Base-by-base conservation (phyloP, 2,329 filamentous ascomycete species). In the Macrophomina tecta region DNA sequence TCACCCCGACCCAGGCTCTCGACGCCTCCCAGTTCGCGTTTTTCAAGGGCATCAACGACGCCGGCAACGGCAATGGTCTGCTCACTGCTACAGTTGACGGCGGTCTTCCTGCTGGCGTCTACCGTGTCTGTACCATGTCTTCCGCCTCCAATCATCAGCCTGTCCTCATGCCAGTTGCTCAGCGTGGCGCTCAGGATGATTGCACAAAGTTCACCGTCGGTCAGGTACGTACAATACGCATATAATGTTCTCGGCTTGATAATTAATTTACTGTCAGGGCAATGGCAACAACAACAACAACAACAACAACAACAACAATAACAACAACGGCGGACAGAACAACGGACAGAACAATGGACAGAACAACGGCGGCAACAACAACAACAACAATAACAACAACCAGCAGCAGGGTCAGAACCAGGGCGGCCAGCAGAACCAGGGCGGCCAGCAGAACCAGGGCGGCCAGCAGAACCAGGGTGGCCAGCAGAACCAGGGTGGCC, bases 21-120 rank as follows among this genome's bases (percentile, higher is more conserved):
- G 72, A 82, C 67, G 70, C 82, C 55, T 71, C 81, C 9, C 77
- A 78, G 23, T 87, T 87, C 73, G 82, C 78, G 30, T 87, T 86
- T 76, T 87, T 87, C 81, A 86, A 86, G 77, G 85, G 85, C 67
- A 81, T 87, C 72, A 85, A 87, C 70, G 82, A 86, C 68, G 77
- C 72, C 28, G 84, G 82, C 45, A 77, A 85, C 68, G 80, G 81
- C 9, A 73, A 82, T 5, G 84, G 83, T 6, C 71, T 76, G n/a
- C 77, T 86, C 45, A 73, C 74, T 63, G 81, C 83, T 30, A 71
- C 74, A 32, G 82, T 86, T 7, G 72, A 74, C 0, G 81, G 76
- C 1, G 84, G 85, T 30, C 78, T 86, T 28, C 79, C 82, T 9
- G 75, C 75, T 36, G 85, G 84, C 4, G 72, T 74, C 68, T 86